Base-by-base conservation (phyloP, 1,284 basidiomycete genomes). In the Xerocomus amazonicus region DNA sequence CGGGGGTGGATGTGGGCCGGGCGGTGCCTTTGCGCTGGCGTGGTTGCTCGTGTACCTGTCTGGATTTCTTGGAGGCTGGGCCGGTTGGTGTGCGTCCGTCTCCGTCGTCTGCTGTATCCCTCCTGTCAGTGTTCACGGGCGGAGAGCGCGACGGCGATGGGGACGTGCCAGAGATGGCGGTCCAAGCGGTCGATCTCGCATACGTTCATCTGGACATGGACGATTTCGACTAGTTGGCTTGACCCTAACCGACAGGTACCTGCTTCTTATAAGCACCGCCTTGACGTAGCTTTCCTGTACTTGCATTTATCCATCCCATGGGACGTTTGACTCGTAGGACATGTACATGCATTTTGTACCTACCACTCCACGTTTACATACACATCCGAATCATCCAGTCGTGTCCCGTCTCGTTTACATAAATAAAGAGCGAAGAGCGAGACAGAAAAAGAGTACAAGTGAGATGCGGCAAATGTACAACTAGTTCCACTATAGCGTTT, bases 21-120 rank as follows among this genome's bases (percentile, higher is more conserved):
- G 56, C 67, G 3, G 81, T 85, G 9, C 83, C 86, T n/a, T 52
- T 90, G 34, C 64, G 72, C 46, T 90, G 87, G 86, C 70, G 83
- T 19, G 87, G 87, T 0, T 90, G 87, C 62, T 62, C 66, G 27
- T 55, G 52, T 45, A 81, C 80, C 0, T 90, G 87, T 63, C 62
- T 90, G 53, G 71, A 75, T 40, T 85, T 83, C 59, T 65, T 90
- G 54, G 73, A 73, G 6, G 19, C 4, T 19, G 12, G 12, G 23
- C 14, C 23, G 16, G n/a, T 7, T 4, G 36, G 19, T 23, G 19
- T 23, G 3, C 19, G 19, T 23, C 19, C 19, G 19, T 23, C 19
- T 4, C 19, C 19, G 19, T 23, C 19, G 2, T 23, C 19, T 23
- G 19, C 19, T 23, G 19, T 2, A 4, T 23, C 19, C 4, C 19